Percentiles rank a stretch among this genome's conserved stretches.
These are phyloP conservation scores for Aspergillus felis DNA, from an alignment of 2,329 filamentous ascomycete genomes.

Conservation along the genomic window DNA sequence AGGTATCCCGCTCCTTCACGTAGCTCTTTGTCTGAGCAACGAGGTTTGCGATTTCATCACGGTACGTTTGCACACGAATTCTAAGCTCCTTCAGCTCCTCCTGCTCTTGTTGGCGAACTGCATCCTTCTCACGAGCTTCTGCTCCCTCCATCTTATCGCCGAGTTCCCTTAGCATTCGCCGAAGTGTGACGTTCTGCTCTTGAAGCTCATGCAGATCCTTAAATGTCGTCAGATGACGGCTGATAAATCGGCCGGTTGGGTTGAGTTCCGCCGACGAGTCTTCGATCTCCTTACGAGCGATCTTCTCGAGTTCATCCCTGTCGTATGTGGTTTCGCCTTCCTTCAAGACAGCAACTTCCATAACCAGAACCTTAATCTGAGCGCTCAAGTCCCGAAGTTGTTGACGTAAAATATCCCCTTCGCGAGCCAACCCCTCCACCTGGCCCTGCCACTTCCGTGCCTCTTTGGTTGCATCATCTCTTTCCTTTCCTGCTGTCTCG, in stretches of 20 bases:
- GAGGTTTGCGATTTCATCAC: conserved; percentile 80
- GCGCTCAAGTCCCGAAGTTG: conserved; percentile 85
- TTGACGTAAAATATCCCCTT: conserved; percentile 74
- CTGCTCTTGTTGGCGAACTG: conserved; percentile 53
- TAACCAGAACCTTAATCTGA: conserved; percentile 84
- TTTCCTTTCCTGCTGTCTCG: conserved; percentile 75
- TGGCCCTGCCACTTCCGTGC: conserved; percentile 75
- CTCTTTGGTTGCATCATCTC: conserved; percentile 73
- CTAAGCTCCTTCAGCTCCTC: conserved; percentile 71
- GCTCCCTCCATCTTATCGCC: conserved; percentile 88
- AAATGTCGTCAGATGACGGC: conserved; percentile 83
- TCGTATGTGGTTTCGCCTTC: conserved; percentile 79
- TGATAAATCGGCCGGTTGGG: conserved; percentile 84
- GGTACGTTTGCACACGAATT: conserved; percentile 69
- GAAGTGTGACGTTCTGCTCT: conserved; percentile 78
- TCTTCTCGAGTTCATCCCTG: conserved; percentile 68
- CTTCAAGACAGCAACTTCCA: conserved; percentile 71
- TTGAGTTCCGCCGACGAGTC: conserved; percentile 70
- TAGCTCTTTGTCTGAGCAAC: conserved; percentile 85
- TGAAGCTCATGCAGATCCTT: conserved; percentile 80
- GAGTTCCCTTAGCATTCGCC: conserved; percentile 77
- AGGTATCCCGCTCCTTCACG: conserved; percentile 94
- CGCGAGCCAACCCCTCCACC: conserved; percentile 57
- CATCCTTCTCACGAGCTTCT: conserved; percentile 64
- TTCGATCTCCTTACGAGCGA: conserved; percentile 73